These are phyloP conservation scores for Liriodendron chinense DNA, from an alignment of 164 flowering plant genomes.

Conservation along the genomic window DNA sequence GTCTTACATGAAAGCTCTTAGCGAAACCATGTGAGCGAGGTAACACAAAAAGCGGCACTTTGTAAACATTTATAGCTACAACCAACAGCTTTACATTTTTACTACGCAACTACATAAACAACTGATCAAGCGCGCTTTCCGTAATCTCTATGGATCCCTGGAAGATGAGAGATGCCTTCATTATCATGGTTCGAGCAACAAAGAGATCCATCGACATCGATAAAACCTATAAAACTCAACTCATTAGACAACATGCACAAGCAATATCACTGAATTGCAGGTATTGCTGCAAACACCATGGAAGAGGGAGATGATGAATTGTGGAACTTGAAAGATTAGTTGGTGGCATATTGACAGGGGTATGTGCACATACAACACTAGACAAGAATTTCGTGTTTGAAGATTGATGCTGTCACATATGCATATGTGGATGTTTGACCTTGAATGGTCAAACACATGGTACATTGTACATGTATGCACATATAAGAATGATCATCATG, in stretches of 20 bases:
- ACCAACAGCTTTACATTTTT: not conserved
- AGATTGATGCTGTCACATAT: too few relatives aligned
- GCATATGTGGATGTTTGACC: too few relatives aligned
- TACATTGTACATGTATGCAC: too few relatives aligned
- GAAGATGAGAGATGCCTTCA: constrained; percentile 78
- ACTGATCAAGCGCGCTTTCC: constrained; percentile 59
- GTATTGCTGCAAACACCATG: not conserved
- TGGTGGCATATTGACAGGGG: too few relatives aligned
- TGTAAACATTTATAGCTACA: not conserved
- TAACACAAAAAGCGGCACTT: constrained; percentile 7
- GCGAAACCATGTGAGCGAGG: constrained; percentile 74
- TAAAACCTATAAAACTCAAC: constrained; percentile 58
- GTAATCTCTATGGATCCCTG: constrained; percentile 63
- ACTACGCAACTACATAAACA: not conserved
- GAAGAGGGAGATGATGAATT: too few relatives aligned
- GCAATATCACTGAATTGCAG: not conserved
- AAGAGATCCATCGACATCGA: constrained; percentile 99
- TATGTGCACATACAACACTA: too few relatives aligned
- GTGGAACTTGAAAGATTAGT: too few relatives aligned
- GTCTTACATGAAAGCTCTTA: constrained; percentile 94
- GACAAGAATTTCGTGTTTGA: too few relatives aligned
- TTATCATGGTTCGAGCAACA: constrained; percentile 89
- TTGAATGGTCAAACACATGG: too few relatives aligned
- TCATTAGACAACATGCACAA: constrained; percentile 10
- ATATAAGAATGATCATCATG: too few relatives aligned